phyloP scores from a whole-genome alignment of 2,329 filamentous ascomycete species.

The Zymoseptoria brevis region DNA sequence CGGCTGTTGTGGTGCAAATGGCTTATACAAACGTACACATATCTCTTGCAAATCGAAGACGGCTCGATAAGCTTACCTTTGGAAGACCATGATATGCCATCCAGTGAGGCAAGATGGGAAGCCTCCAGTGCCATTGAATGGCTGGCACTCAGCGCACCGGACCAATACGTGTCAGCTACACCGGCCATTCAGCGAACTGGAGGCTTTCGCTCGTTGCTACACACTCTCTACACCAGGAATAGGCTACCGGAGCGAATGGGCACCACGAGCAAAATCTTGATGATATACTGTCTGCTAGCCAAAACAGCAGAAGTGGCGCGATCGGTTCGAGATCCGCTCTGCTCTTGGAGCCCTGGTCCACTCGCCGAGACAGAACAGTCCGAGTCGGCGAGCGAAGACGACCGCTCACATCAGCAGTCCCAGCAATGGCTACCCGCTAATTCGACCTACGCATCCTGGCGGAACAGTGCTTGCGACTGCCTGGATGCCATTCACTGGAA shows the following conservation, averaged over 20 bases:
- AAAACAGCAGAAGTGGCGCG: slow-evolving; percentile 1
- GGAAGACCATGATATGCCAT: neutral
- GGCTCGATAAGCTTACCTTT: neutral
- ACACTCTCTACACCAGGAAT: neutral
- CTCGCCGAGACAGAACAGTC: neutral
- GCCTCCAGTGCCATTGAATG: neutral
- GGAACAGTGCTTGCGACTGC: slow-evolving; percentile 12
- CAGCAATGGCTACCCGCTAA: slow-evolving; percentile 7
- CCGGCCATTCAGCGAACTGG: neutral
- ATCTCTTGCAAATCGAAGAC: neutral
- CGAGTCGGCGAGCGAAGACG: neutral
- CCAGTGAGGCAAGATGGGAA: neutral
- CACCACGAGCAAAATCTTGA: neutral
- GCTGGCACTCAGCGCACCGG: neutral
- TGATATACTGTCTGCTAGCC: slow-evolving; percentile 2
- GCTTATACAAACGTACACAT: neutral
- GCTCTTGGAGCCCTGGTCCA: slow-evolving; percentile 2
- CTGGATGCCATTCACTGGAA: slow-evolving; percentile 11
- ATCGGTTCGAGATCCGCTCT: slow-evolving; percentile 1
- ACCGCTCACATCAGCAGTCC: neutral
- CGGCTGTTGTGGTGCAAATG: neutral
- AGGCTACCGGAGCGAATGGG: neutral
- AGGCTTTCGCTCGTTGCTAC: neutral
- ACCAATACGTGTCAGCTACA: neutral
- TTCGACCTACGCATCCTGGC: slow-evolving; percentile 5